These are phyloP conservation scores for Coemansia sp. DNA, from an alignment of 192 early-diverging fungal species.

Conservation along the genomic window DNA sequence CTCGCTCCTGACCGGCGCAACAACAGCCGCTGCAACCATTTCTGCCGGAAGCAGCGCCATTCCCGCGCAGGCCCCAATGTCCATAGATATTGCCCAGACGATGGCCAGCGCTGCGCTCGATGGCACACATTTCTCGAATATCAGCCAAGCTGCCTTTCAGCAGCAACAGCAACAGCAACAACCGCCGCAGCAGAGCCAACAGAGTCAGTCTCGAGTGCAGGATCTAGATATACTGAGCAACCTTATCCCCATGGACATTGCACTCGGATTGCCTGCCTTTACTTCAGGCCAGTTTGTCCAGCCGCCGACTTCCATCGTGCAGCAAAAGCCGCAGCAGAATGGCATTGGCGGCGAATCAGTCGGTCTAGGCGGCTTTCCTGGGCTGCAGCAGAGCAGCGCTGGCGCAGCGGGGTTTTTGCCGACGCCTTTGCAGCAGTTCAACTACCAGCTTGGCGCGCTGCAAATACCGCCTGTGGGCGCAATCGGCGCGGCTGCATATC, in stretches of 20 bases:
- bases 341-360: neutral
- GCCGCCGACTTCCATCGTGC: neutral
- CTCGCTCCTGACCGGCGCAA: constrained; percentile 37
- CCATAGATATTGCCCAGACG: constrained; percentile 5
- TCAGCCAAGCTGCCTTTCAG: neutral
- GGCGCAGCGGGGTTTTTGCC: neutral
- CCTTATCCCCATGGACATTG: constrained; percentile 49
- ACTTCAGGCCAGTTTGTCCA: constrained; percentile 1
- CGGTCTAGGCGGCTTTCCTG: neutral
- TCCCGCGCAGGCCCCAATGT: neutral
- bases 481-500: constrained; percentile 6
- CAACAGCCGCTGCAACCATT: neutral
- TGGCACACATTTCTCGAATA: constrained; percentile 3
- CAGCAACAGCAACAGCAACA: constrained; percentile 16
- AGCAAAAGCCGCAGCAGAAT: constrained; percentile 1
- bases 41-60: neutral
- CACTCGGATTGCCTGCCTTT: constrained; percentile 36
- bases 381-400: neutral
- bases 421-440: constrained; percentile 24
- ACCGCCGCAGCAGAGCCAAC: constrained; percentile 2
- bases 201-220: constrained; percentile 2
- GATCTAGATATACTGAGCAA: constrained; percentile 12
- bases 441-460: constrained; percentile 30
- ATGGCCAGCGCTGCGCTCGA: neutral
- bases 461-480: constrained; percentile 6